Conservation (phyloP, 2,329 filamentous ascomycete species). For the Cadophora luteo-olivacea region DNA sequence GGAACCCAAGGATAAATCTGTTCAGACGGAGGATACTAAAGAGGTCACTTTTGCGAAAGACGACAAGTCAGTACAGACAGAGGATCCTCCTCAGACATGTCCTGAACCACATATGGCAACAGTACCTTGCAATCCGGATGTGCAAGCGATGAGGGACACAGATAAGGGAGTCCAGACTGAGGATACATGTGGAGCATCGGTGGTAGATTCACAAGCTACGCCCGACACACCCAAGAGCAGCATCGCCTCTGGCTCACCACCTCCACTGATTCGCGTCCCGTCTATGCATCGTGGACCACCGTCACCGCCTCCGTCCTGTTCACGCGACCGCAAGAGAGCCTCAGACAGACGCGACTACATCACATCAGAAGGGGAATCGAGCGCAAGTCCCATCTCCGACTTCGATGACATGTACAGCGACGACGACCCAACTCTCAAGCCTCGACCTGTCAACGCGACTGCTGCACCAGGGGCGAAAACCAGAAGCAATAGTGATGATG, state of each 20-base stretch:
- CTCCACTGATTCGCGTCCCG: conserved; percentile 14
- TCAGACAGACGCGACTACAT: conserved; percentile 20
- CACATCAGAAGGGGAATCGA: conserved; percentile 59
- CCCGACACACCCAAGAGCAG: conserved; percentile 37
- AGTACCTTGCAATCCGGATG: background rate
- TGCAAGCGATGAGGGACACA: conserved; percentile 26
- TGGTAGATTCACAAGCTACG: conserved; percentile 33
- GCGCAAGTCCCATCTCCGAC: conserved; percentile 64
- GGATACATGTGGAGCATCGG: conserved; percentile 19
- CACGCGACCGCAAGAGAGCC: conserved; percentile 16
- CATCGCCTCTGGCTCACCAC: conserved; percentile 22
- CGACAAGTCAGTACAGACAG: conserved; percentile 40
- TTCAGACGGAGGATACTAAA: conserved; percentile 38
- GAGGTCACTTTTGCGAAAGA: conserved; percentile 27
- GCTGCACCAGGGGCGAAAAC: conserved; percentile 34
- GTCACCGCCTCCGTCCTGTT: conserved; percentile 28
- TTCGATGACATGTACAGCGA: conserved; percentile 65
- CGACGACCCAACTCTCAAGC: conserved; percentile 62
- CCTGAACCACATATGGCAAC: conserved; percentile 18
- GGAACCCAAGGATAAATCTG: conserved; percentile 39
- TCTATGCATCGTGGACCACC: conserved; percentile 23
- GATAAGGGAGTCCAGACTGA: conserved; percentile 40
- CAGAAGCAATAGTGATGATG: conserved; percentile 40
- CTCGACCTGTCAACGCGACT: conserved; percentile 42
- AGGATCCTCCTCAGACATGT: conserved; percentile 25